Conservation (phyloP, 352 stramenopile genomes). For the Peronosclerospora sorghi region DNA sequence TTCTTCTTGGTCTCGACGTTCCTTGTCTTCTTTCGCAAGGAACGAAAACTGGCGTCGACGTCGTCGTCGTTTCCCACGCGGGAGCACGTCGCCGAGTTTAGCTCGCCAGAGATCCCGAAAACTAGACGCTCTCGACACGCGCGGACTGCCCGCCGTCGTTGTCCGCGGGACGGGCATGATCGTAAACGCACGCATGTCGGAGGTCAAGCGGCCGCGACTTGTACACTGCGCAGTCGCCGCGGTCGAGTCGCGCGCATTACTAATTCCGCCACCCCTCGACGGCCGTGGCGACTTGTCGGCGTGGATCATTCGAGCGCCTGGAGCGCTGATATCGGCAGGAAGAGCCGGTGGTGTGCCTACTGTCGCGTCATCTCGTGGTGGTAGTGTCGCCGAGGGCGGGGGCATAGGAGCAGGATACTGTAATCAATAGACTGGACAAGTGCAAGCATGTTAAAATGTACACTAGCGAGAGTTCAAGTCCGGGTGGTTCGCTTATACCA, state of each 20-base stretch:
- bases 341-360: neutral
- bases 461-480: neutral
- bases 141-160: neutral
- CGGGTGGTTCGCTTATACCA: neutral
- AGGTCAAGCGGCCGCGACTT: constrained; percentile 17
- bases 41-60: constrained; percentile 1
- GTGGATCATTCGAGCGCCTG: neutral
- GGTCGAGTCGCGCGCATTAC: constrained; percentile 15
- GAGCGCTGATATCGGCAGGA: neutral
- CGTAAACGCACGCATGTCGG: constrained; percentile 44
- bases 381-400: neutral
- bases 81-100: constrained; percentile 1
- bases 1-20: neutral
- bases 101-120: constrained; percentile 1
- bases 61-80: constrained; percentile 1
- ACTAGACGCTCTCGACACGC: neutral
- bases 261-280: neutral
- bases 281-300: neutral
- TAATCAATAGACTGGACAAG: constrained; percentile 15
- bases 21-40: neutral
- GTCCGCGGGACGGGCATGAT: constrained; percentile 10
- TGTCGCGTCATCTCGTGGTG: neutral
- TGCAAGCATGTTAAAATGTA: neutral
- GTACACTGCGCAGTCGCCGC: constrained; percentile 5
- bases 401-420: constrained; percentile 4